phyloP scores from a whole-genome alignment of 2,329 filamentous ascomycete species.

The Thelonectria rubi region DNA sequence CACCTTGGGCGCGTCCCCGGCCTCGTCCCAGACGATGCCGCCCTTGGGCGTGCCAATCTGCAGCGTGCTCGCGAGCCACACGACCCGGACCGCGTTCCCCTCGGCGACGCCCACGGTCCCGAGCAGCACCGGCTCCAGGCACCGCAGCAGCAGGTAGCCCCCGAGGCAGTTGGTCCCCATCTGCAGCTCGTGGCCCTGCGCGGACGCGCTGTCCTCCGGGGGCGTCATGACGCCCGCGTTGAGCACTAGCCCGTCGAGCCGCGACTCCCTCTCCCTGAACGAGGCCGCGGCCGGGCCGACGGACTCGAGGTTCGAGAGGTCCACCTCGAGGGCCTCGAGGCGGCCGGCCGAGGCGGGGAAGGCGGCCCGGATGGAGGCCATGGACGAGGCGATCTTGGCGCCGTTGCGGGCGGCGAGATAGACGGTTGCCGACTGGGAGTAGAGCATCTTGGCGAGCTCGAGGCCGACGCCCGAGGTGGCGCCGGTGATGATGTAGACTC shows the following conservation, averaged over 20 bases:
- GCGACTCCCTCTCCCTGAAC: conserved; percentile 17
- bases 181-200: conserved; percentile 32
- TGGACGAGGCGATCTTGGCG: conserved; percentile 23
- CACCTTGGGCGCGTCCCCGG: conserved; percentile 22
- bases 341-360: conserved; percentile 26
- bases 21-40: conserved; percentile 30
- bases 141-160: conserved; percentile 26
- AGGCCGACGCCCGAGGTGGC: conserved; percentile 33
- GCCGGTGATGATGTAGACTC: conserved; percentile 34
- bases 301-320: conserved; percentile 29
- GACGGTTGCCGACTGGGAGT: conserved; percentile 25
- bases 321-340: conserved; percentile 27
- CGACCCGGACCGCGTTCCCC: conserved; percentile 24
- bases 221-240: conserved; percentile 36
- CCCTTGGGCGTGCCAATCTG: conserved; percentile 30
- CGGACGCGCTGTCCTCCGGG: conserved; percentile 28
- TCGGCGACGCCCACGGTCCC: conserved; percentile 15
- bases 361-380: conserved; percentile 17
- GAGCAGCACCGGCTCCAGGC: conserved; percentile 21
- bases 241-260: conserved; percentile 31
- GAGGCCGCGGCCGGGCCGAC: conserved; percentile 13
- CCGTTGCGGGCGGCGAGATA: conserved; percentile 29
- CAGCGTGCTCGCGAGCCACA: conserved; percentile 33
- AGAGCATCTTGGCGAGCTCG: conserved; percentile 34
- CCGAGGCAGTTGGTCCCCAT: conserved; percentile 36